Evolutionary conservation across 768 basidiomycete genomes (phyloP).

Genomic region (Candolleomyces eurysporus): DNA sequence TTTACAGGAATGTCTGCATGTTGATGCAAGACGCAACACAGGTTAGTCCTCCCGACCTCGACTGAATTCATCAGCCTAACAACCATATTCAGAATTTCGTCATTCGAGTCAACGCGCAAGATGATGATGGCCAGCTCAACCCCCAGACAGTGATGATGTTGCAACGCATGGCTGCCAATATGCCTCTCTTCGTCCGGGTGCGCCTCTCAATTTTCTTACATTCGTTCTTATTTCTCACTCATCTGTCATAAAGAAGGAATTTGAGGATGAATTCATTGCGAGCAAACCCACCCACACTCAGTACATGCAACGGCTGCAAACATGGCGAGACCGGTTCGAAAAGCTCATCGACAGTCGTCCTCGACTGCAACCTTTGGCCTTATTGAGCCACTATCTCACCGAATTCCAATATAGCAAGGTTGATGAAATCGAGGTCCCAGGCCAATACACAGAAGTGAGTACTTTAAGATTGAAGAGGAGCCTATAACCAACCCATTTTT

Average conservation of each 20-base stretch:
- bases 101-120: conserved; percentile 57
- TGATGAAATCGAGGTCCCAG: conserved; percentile 98
- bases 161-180: conserved; percentile 56
- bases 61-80: background rate
- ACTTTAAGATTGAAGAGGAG: background rate
- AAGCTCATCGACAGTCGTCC: conserved; percentile 78
- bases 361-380: conserved; percentile 79
- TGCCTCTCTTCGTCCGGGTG: conserved; percentile 59
- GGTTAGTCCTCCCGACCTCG: conserved; percentile 38
- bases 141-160: conserved; percentile 55
- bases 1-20: conserved; percentile 87
- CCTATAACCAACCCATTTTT: background rate
- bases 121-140: conserved; percentile 66
- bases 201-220: conserved; percentile 16
- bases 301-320: conserved; percentile 86
- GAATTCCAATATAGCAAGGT: conserved; percentile 98
- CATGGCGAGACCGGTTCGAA: conserved; percentile 93
- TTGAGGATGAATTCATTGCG: conserved; percentile 86
- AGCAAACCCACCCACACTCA: conserved; percentile 79
- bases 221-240: background rate
- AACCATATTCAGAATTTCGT: conserved; percentile 57
- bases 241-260: conserved; percentile 60
- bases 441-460: conserved; percentile 93
- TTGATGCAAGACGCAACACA: conserved; percentile 84
- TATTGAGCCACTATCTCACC: conserved; percentile 87